Percentiles rank a stretch among this genome's conserved stretches.
Conservation (phyloP, 2,329 filamentous ascomycete genomes). For the Phymatotrichopsis omnivora region DNA sequence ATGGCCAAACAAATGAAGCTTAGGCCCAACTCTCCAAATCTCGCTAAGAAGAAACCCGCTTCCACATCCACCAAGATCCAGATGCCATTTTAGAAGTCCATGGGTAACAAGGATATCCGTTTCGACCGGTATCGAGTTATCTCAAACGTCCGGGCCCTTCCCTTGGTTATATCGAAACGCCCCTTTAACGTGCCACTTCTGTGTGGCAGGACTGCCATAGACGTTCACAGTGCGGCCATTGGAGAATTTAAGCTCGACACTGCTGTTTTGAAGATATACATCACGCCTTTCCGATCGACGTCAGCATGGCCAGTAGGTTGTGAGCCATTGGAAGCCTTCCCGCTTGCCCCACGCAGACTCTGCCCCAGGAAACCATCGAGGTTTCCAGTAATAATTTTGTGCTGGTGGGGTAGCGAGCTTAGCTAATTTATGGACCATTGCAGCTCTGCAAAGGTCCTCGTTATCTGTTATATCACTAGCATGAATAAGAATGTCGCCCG, state of each 20-base stretch:
- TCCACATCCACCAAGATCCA: conserved; percentile 44
- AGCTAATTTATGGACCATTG: conserved; percentile 56
- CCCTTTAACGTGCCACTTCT: conserved; percentile 54
- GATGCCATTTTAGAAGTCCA: conserved; percentile 54
- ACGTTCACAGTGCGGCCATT: conserved; percentile 49
- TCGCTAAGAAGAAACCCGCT: conserved; percentile 50
- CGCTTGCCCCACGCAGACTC: conserved; percentile 39
- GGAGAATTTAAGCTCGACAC: conserved; percentile 4
- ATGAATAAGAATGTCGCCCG: conserved; percentile 64
- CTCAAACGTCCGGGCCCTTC: conserved; percentile 47
- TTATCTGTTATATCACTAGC: conserved; percentile 68
- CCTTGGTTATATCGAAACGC: conserved; percentile 62
- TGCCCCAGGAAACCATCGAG: conserved; percentile 58
- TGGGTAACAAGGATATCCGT: conserved; percentile 61
- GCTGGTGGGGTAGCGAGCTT: conserved; percentile 54
- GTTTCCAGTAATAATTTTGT: conserved; percentile 63
- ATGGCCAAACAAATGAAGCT: conserved; percentile 59
- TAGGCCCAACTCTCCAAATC: conserved; percentile 52
- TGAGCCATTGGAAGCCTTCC: conserved; percentile 47
- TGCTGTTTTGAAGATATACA: conserved; percentile 11
- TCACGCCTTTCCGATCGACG: no score
- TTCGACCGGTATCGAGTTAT: conserved; percentile 51
- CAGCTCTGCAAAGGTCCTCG: conserved; percentile 47
- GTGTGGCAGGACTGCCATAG: conserved; percentile 75
- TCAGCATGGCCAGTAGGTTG: conserved; percentile 1